phyloP scores from a whole-genome alignment of 345 rosid species.

The Gossypium mustelinum region DNA sequence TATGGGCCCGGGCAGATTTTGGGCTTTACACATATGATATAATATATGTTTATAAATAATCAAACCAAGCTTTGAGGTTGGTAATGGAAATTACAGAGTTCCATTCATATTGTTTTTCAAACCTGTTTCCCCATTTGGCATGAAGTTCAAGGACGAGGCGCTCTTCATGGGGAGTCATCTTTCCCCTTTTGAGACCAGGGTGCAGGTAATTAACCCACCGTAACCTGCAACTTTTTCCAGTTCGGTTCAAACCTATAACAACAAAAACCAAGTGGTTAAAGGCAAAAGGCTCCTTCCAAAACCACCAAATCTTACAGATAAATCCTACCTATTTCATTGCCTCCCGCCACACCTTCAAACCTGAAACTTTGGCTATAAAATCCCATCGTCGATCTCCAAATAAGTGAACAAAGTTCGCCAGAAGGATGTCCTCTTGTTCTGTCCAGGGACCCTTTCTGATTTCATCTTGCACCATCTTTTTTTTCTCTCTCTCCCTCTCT shows the following conservation, averaged over 20 bases:
- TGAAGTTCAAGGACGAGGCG: constrained; percentile 88
- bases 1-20: too few species aligned
- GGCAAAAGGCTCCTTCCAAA: constrained; percentile 39
- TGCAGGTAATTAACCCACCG: constrained; percentile 98
- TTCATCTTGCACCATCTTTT: constrained; percentile 55
- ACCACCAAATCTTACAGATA: constrained; percentile 44
- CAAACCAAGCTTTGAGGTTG: neutral
- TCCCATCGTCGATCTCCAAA: constrained; percentile 99
- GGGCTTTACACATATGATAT: too few species aligned
- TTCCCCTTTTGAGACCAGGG: constrained; percentile 92
- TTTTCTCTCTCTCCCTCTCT: constrained; percentile 15
- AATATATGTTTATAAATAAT: neutral
- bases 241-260: constrained; percentile 94
- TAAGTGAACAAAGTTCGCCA: constrained; percentile 77
- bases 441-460: constrained; percentile 95
- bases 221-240: constrained; percentile 99
- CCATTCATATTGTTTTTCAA: constrained; percentile 11
- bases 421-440: constrained; percentile 83
- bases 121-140: constrained; percentile 96
- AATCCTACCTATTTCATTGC: constrained; percentile 72
- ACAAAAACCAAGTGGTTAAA: constrained; percentile 54
- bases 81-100: neutral
- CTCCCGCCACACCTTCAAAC: constrained; percentile 99
- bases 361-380: constrained; percentile 97
- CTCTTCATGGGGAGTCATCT: constrained; percentile 94